phyloP scores from a whole-genome alignment of 78 protist species.

The Cyanophora paradoxa region DNA sequence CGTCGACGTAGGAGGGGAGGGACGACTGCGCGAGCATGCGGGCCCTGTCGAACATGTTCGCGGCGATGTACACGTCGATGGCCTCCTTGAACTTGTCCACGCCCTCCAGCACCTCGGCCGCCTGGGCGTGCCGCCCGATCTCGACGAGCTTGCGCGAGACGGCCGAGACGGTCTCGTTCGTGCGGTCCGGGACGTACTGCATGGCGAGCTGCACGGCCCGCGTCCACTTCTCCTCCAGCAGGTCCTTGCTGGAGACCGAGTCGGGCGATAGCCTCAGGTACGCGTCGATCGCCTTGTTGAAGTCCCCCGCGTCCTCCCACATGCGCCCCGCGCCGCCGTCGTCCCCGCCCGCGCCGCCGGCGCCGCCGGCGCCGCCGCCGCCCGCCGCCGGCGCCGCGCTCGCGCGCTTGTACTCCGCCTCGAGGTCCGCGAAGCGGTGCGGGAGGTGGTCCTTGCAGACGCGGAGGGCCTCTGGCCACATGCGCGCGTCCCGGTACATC shows the following conservation, averaged over 20 bases:
- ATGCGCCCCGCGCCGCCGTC: conserved; percentile 7
- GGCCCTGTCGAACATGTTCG: conserved; percentile 46
- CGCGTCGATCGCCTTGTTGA: conserved; percentile 50
- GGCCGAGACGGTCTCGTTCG: neutral
- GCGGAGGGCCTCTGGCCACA: conserved; percentile 36
- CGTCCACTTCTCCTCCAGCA: conserved; percentile 47
- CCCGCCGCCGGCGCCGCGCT: neutral
- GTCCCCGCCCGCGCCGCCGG: neutral
- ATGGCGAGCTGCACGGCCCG: conserved; percentile 47
- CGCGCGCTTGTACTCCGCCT: conserved; percentile 8
- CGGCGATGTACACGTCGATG: conserved; percentile 40
- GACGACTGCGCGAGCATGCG: neutral
- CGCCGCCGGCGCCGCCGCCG: neutral
- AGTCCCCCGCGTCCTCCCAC: conserved; percentile 40
- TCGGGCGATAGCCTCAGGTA: conserved; percentile 20
- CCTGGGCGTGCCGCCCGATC: conserved; percentile 29
- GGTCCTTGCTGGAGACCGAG: neutral
- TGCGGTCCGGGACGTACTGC: conserved; percentile 34
- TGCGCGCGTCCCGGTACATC: conserved; percentile 47
- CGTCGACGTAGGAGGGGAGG: neutral
- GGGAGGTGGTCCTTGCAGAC: conserved; percentile 23
- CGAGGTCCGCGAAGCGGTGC: neutral
- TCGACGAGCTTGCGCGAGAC: conserved; percentile 8
- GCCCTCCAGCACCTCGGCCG: conserved; percentile 33
- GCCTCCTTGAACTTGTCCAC: conserved; percentile 47